Conservation (phyloP, 139 green algal species). For the Asterochloris sp. region DNA sequence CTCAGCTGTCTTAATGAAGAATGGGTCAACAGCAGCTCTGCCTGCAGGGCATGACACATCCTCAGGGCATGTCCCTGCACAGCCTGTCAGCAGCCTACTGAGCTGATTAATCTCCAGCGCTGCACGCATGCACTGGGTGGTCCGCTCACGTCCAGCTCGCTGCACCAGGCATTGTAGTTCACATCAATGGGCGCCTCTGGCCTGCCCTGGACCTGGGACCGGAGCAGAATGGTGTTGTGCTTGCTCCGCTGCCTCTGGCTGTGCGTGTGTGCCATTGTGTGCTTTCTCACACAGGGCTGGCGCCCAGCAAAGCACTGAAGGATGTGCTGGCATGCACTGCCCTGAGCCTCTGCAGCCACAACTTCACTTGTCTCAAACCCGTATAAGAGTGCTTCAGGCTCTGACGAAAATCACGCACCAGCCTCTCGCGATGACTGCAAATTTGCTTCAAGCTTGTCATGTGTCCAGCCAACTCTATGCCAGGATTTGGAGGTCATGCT, state of each 20-base stretch:
- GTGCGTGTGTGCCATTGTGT: conserved; percentile 10
- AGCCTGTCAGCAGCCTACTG: neutral
- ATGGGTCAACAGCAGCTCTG: conserved; percentile 7
- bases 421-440: too few relatives aligned
- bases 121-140: too few relatives aligned
- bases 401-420: too few relatives aligned
- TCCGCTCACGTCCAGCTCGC: conserved; percentile 10
- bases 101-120: too few relatives aligned
- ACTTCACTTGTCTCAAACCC: too few relatives aligned
- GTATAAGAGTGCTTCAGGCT: too few relatives aligned
- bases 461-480: too few relatives aligned
- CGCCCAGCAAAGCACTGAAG: neutral
- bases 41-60: neutral
- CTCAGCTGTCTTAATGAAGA: neutral
- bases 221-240: conserved; percentile 13
- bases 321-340: neutral
- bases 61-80: neutral
- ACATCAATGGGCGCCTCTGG: conserved; percentile 1
- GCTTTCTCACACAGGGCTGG: neutral
- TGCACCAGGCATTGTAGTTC: conserved; percentile 8
- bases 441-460: too few relatives aligned
- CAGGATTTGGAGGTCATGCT: too few relatives aligned
- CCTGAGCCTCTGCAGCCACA: conserved; percentile 9
- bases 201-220: conserved; percentile 9
- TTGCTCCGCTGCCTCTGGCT: conserved; percentile 2